A percentile compares a stretch with the other conserved stretches of the same genome.
phyloP scores from a whole-genome alignment of 345 rosid genomes.

The Camelina sativa region DNA sequence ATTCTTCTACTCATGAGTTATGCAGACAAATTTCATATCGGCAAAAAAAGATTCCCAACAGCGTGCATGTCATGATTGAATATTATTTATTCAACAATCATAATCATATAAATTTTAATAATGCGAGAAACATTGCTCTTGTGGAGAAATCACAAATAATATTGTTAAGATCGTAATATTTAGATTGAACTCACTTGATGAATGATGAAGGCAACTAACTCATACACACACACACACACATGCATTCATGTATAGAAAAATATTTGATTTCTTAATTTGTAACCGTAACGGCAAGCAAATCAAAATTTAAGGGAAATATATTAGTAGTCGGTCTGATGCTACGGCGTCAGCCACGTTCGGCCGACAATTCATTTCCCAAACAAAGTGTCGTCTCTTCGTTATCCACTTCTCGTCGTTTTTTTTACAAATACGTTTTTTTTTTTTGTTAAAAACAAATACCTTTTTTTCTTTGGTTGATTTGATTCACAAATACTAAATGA shows the following conservation, averaged over 20 bases:
- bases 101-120: conserved; percentile 16
- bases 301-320: conserved; percentile 37
- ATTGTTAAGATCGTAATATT: conserved; percentile 17
- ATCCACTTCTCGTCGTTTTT: conserved; percentile 36
- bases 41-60: conserved; percentile 34
- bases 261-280: conserved; percentile 31
- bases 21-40: conserved; percentile 36
- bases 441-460: no score
- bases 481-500: not conserved
- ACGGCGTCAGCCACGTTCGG: conserved; percentile 46
- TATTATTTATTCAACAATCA: conserved; percentile 11
- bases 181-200: conserved; percentile 18
- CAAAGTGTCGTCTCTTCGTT: conserved; percentile 37
- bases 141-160: conserved; percentile 24
- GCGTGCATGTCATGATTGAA: conserved; percentile 43
- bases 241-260: not conserved
- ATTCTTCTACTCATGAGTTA: conserved; percentile 27
- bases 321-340: conserved; percentile 39
- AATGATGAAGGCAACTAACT: conserved; percentile 38
- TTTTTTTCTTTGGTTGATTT: not conserved
- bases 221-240: not conserved
- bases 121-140: conserved; percentile 36
- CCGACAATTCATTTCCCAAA: conserved; percentile 41
- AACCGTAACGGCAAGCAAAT: conserved; percentile 43
- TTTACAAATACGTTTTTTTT: conserved; percentile 2